Base-by-base conservation (phyloP, 2,329 filamentous ascomycete species). In the Penicillium verrucosum region DNA sequence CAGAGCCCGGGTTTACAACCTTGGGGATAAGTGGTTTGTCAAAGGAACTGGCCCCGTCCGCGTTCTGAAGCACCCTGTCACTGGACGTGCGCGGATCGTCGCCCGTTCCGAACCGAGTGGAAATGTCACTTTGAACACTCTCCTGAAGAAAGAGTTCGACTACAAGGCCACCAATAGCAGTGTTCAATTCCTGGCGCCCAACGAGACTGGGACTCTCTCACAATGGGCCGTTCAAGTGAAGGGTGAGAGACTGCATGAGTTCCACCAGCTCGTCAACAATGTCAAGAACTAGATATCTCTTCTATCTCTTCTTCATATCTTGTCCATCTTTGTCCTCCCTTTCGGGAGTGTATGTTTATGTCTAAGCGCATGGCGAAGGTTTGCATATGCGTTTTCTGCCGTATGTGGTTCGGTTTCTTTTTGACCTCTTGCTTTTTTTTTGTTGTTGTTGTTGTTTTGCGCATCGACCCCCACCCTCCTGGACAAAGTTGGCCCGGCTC, bases 71-170 rank as follows among this genome's bases (percentile, higher is more conserved):
- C 82, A 93, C 76, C 89, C 89, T 70, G 80, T 81, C 16, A 89
- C 85, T 0, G 84, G 83, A 21, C 80, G 82, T 29, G 82, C 86
- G 4, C 85, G 90, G 40, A 77, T 94, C 44, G 75, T 95, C 21
- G 76, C 92, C 60, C 85, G 90, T 48, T 84, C 85, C n/a, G 88
- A 92, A 61, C 89, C 89, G 0, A 82, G 86, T 60, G 90, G 90
- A 16, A 83, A 88, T 38, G 79, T 93, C 45, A 82, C 88, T 4
- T 77, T 95, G 66, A 95, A 95, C 75, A 84, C 87, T 64, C 73
- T 79, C 21, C 73, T 92, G 47, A 73, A 90, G 34, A 77, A 84
- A 2, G 77, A 81, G n/a, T 74, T 86, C 51, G 78, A 79, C 5
- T 92, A 92, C 76, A 83, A 82, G 66, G 76, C 80, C 7, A 80